Evolutionary conservation across 2,329 filamentous ascomycete genomes (phyloP).

Genomic region (Neofusicoccum parvum): DNA sequence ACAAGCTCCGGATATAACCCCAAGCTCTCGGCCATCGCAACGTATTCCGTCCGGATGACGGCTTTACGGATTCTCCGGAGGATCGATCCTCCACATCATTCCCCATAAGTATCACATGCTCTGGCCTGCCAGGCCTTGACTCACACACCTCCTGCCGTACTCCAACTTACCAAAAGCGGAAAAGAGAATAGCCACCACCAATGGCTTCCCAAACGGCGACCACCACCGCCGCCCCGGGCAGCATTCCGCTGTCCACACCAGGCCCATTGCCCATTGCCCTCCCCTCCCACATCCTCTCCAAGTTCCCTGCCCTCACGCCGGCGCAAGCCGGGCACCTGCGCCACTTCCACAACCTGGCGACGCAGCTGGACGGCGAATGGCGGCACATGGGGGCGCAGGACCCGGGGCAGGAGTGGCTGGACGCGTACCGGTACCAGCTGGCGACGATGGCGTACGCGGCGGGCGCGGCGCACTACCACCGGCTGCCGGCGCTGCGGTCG

Average conservation of each 20-base stretch:
- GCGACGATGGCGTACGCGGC: conserved; percentile 39
- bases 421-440: conserved; percentile 44
- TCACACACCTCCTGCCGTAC: too few relatives aligned
- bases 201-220: neutral
- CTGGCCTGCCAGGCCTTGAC: too few relatives aligned
- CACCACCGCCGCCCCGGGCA: neutral
- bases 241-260: neutral
- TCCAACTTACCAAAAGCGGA: too few relatives aligned
- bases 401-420: conserved; percentile 41
- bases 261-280: neutral
- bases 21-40: too few relatives aligned
- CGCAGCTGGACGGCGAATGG: conserved; percentile 32
- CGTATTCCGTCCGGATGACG: too few relatives aligned
- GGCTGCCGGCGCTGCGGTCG: too few relatives aligned
- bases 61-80: too few relatives aligned
- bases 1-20: too few relatives aligned
- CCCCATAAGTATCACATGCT: too few relatives aligned
- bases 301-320: conserved; percentile 24
- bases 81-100: too few relatives aligned
- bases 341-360: conserved; percentile 40
- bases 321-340: conserved; percentile 40
- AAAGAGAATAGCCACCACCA: neutral
- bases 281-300: neutral
- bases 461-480: too few relatives aligned
- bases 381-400: conserved; percentile 35